Evolutionary conservation across 805 yeast genomes (phyloP).

Genomic region (Yarrowia sp.): DNA sequence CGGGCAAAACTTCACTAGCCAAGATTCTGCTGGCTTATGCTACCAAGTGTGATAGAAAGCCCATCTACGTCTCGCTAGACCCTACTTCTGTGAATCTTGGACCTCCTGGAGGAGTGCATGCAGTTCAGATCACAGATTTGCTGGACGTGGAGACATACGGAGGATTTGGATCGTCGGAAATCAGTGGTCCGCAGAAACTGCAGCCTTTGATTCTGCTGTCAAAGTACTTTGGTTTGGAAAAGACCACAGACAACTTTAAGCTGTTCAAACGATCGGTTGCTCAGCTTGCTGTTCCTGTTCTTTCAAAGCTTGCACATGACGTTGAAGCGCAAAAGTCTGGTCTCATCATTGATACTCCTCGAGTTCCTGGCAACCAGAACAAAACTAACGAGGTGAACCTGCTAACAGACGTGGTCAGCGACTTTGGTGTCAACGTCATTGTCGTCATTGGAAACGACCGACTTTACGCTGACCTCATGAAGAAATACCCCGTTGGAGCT

Average conservation of each 20-base stretch:
- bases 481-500: slow-evolving; percentile 48
- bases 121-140: slow-evolving; percentile 81
- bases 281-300: slow-evolving; percentile 58
- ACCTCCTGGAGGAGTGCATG: slow-evolving; percentile 84
- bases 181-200: slow-evolving; percentile 55
- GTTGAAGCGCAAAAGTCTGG: slow-evolving; percentile 57
- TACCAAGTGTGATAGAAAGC: slow-evolving; percentile 68
- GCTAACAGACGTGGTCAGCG: slow-evolving; percentile 64
- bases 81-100: slow-evolving; percentile 74
- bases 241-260: slow-evolving; percentile 61
- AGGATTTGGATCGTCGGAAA: slow-evolving; percentile 79
- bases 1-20: slow-evolving; percentile 81
- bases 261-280: slow-evolving; percentile 60
- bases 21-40: slow-evolving; percentile 80
- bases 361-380: slow-evolving; percentile 49
- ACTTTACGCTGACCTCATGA: slow-evolving; percentile 66
- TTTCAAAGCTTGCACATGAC: slow-evolving; percentile 60
- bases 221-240: slow-evolving; percentile 76
- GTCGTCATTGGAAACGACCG: slow-evolving; percentile 82
- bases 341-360: slow-evolving; percentile 75
- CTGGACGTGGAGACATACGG: slow-evolving; percentile 73
- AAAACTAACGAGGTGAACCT: slow-evolving; percentile 53
- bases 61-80: slow-evolving; percentile 79
- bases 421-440: slow-evolving; percentile 64
- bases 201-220: slow-evolving; percentile 93